Percentiles rank a stretch among this genome's conserved stretches.
Evolutionary conservation across 768 basidiomycete species (phyloP).

Genomic region (Grammothele lineata): DNA sequence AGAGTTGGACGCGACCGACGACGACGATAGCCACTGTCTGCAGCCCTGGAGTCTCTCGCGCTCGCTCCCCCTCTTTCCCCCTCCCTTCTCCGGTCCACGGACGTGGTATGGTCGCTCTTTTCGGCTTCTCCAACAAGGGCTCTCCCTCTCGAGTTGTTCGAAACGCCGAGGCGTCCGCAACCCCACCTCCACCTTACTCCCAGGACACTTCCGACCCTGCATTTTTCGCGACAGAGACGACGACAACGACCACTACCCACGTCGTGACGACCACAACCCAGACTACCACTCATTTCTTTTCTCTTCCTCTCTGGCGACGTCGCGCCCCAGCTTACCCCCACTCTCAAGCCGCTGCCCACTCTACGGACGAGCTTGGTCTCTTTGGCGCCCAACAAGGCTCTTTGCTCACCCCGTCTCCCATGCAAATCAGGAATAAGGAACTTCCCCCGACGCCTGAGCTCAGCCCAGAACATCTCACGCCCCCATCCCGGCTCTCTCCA

Average conservation of each 20-base stretch:
- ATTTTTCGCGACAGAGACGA: constrained; percentile 33
- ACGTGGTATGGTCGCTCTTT: constrained; percentile 36
- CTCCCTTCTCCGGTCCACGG: constrained; percentile 5
- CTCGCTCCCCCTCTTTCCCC: constrained; percentile 5
- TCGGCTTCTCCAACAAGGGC: constrained; percentile 32
- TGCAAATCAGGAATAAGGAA: constrained; percentile 23
- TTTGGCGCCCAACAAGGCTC: constrained; percentile 1
- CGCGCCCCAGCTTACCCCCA: constrained; percentile 34
- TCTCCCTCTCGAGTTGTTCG: constrained; percentile 26
- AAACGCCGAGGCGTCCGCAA: constrained; percentile 21
- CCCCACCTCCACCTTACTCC: constrained; percentile 33
- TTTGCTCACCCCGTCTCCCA: constrained; percentile 3
- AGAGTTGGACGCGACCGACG: constrained; percentile 4
- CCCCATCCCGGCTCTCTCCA: constrained; percentile 4
- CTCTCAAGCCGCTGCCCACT: constrained; percentile 24
- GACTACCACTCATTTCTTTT: constrained; percentile 60
- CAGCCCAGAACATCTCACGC: constrained; percentile 6
- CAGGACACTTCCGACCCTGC: constrained; percentile 32
- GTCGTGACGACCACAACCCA: constrained; percentile 46
- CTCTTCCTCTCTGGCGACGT: constrained; percentile 61
- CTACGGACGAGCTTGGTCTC: constrained; percentile 22
- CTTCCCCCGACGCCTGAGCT: constrained; percentile 29
- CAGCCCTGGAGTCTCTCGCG: constrained; percentile 8
- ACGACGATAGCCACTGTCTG: constrained; percentile 6
- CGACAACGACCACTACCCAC: constrained; percentile 47